Percentiles rank a stretch among this genome's conserved stretches.
These are phyloP conservation scores for Fusarium sp. DNA, from an alignment of 2,329 filamentous ascomycete genomes.

Conservation along the genomic window DNA sequence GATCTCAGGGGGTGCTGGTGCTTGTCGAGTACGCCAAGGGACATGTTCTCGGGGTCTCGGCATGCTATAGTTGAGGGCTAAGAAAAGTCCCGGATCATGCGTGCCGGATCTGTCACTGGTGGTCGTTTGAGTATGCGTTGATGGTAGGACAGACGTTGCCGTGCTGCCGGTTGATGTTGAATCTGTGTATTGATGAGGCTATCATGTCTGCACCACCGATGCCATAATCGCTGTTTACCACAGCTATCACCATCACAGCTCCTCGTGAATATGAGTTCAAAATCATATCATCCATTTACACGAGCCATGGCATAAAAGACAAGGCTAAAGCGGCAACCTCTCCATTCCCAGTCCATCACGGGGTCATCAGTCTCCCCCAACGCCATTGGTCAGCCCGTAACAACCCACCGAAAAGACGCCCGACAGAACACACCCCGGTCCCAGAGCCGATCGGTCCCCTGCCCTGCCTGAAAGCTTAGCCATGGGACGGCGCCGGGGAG, in stretches of 20 bases:
- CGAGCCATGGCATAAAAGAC: neutral
- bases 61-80: neutral
- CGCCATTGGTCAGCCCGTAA: neutral
- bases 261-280: neutral
- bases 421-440: neutral
- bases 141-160: neutral
- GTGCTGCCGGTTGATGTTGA: neutral
- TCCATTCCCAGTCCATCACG: neutral
- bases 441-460: neutral
- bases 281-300: neutral
- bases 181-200: neutral
- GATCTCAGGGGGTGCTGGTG: neutral
- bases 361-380: neutral
- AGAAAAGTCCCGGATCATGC: neutral
- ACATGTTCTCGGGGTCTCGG: neutral
- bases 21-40: neutral
- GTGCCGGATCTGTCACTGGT: neutral
- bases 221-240: neutral
- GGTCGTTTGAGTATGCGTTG: neutral
- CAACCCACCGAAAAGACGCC: neutral
- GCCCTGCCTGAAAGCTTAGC: constrained; percentile 2
- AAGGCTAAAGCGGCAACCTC: neutral
- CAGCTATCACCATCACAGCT: neutral
- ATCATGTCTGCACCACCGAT: neutral
- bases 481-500: neutral